Conservation (phyloP, 495 filamentous ascomycete species). For the Platismatia glauca region DNA sequence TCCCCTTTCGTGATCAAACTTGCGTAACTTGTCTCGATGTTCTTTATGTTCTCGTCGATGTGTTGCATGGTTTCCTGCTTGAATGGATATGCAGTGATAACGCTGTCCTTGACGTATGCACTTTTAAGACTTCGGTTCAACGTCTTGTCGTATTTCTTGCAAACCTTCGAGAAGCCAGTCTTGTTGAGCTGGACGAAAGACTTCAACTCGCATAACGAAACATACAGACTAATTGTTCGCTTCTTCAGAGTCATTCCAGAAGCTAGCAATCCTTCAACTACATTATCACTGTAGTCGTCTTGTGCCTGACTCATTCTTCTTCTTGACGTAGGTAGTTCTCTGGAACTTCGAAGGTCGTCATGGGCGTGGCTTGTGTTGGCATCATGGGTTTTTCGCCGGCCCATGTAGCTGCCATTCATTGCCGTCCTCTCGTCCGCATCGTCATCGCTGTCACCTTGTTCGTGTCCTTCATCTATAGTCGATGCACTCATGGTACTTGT, state of each 20-base stretch:
- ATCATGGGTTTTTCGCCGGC: slow-evolving; percentile 25
- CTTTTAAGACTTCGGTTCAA: slow-evolving; percentile 67
- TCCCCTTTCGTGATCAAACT: slow-evolving; percentile 74
- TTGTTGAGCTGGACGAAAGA: slow-evolving; percentile 94
- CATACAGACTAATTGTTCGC: slow-evolving; percentile 75
- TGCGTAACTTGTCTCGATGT: slow-evolving; percentile 73
- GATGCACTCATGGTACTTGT: slow-evolving; percentile 42
- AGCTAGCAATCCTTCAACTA: slow-evolving; percentile 61
- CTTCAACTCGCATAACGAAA: slow-evolving; percentile 89
- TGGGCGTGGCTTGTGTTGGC: slow-evolving; percentile 27
- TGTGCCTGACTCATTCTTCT: slow-evolving; percentile 48
- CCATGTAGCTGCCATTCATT: slow-evolving; percentile 35
- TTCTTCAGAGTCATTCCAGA: slow-evolving; percentile 84
- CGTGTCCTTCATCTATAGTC: slow-evolving; percentile 32
- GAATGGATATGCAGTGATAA: slow-evolving; percentile 72
- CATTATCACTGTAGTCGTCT: slow-evolving; percentile 70
- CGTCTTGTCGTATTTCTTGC: slow-evolving; percentile 99
- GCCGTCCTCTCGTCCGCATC: slow-evolving; percentile 53
- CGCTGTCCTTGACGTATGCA: slow-evolving; percentile 62
- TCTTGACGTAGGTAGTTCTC: slow-evolving; percentile 42
- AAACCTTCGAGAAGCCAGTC: slow-evolving; percentile 88
- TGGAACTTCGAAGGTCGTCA: slow-evolving; percentile 47
- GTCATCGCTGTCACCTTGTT: slow-evolving; percentile 54
- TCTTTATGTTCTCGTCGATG: slow-evolving; percentile 58
- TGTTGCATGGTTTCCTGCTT: slow-evolving; percentile 54